Base-by-base conservation (phyloP, 2,329 filamentous ascomycete genomes). In the Dactylella cylindrospora region DNA sequence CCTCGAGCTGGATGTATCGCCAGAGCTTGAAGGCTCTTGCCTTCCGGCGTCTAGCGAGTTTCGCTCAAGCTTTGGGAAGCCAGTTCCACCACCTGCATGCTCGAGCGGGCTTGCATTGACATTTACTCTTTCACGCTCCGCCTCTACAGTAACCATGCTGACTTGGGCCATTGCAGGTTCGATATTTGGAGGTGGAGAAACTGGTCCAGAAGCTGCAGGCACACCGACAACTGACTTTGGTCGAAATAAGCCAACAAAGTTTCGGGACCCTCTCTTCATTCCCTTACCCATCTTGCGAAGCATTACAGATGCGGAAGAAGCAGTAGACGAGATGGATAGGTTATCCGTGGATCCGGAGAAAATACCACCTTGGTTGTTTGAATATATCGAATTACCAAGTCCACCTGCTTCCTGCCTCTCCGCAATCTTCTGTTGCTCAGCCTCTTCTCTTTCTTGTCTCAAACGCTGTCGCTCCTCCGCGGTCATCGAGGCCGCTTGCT, bases 211-310 rank as follows among this genome's bases (percentile, higher is more conserved):
- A 2, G 85, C 82, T 25, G 83, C 79, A 13, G 88, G 82, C 15
- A 85, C 83, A 25, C 89, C 90, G 68, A 91, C 81, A 12, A 95
- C 79, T 1, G 91, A 97, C 73, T 97, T 98, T 0, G 93, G 91
- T 65, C 93, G 81, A 76, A 98, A 98, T 5, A 98, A 78, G 20
- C 93, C 93, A 67, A 94, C 94, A 49, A 98, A 81, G 19, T 90
- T 96, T 40, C 90, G 82, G 13, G 86, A 86, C 45, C 89, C 85
- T 74, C 93, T 94, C 80, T 95, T 97, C 83, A 97, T 86, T n/a
- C 91, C 90, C 66, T 90, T 89, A 52, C 93, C 93, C 93, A 98
- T 98, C 77, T 98, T 98, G 47, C 93, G 84, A 67, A 98, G 86
- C 88, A 94, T 94, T 68, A 94, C 84, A 23, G 89, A 94, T 26